phyloP scores from a whole-genome alignment of 169 alveolate genomes.

The Sarcocystis neurona region DNA sequence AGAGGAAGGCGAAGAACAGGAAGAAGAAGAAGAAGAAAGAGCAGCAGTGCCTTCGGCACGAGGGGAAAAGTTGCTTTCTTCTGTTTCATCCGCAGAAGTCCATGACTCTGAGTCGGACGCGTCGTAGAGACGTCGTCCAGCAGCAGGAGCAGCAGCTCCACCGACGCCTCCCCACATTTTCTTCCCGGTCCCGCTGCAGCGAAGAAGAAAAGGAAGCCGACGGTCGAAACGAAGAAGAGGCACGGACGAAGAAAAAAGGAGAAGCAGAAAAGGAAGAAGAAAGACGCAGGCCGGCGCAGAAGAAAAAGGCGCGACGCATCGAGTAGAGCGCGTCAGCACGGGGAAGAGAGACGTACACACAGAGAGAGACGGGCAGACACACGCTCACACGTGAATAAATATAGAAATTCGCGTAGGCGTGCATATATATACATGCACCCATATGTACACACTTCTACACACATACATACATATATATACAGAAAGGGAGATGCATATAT shows the following conservation, averaged over 20 bases:
- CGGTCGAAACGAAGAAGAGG: not conserved
- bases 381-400: not conserved
- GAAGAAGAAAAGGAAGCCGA: not conserved
- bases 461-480: not conserved
- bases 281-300: not conserved
- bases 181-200: not conserved
- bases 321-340: not conserved
- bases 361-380: not conserved
- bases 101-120: slow-evolving; percentile 22
- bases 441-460: not conserved
- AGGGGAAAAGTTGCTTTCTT: too few species aligned
- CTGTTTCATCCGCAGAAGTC: slow-evolving; percentile 9
- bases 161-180: not conserved
- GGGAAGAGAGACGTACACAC: not conserved
- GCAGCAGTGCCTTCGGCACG: too few species aligned
- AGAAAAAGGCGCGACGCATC: not conserved
- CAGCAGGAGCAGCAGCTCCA: not conserved
- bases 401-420: not conserved
- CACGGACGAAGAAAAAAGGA: not conserved
- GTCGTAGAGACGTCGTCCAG: not conserved
- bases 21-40: too few species aligned
- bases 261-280: not conserved
- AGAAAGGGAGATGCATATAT: too few species aligned
- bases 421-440: too few species aligned
- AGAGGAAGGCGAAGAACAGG: too few species aligned